phyloP scores from a whole-genome alignment of 805 yeast genomes.

The Teunomyces atbi region DNA sequence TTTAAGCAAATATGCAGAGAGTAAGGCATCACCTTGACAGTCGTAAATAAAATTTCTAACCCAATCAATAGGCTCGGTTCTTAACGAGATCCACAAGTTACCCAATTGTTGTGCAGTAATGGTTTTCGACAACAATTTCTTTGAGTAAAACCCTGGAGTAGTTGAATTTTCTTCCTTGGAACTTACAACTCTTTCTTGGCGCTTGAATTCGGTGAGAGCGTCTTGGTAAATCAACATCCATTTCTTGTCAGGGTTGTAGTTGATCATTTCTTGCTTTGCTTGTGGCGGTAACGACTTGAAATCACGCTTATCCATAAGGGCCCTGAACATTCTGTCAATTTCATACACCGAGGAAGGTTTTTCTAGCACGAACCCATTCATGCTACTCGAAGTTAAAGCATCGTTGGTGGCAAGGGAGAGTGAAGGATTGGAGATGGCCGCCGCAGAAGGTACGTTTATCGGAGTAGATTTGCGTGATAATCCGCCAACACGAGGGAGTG shows the following conservation, averaged over 20 bases:
- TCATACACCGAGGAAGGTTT: slow-evolving; percentile 66
- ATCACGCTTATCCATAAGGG: slow-evolving; percentile 80
- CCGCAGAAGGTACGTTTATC: neutral
- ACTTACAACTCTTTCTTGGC: slow-evolving; percentile 29
- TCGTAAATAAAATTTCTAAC: slow-evolving; percentile 67
- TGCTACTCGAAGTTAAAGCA: slow-evolving; percentile 12
- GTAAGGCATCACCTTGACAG: slow-evolving; percentile 76
- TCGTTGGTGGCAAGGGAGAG: slow-evolving; percentile 16
- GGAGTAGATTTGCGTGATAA: slow-evolving; percentile 14
- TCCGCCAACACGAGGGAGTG: slow-evolving; percentile 15
- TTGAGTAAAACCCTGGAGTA: slow-evolving; percentile 76
- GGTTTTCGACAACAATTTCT: slow-evolving; percentile 65
- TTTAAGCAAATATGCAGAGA: slow-evolving; percentile 54
- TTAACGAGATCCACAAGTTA: slow-evolving; percentile 83
- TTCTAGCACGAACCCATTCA: slow-evolving; percentile 44
- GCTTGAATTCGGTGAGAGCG: slow-evolving; percentile 70
- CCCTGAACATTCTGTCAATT: slow-evolving; percentile 72
- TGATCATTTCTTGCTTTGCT: slow-evolving; percentile 74
- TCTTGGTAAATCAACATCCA: slow-evolving; percentile 93
- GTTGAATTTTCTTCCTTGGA: slow-evolving; percentile 27
- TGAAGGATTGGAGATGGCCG: slow-evolving; percentile 25
- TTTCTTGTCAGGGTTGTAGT: slow-evolving; percentile 73
- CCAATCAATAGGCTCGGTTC: slow-evolving; percentile 87
- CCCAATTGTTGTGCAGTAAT: slow-evolving; percentile 71
- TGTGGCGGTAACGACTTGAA: slow-evolving; percentile 65